Base-by-base conservation (phyloP, 2,329 filamentous ascomycete species). In the Colletotrichum tropicale region DNA sequence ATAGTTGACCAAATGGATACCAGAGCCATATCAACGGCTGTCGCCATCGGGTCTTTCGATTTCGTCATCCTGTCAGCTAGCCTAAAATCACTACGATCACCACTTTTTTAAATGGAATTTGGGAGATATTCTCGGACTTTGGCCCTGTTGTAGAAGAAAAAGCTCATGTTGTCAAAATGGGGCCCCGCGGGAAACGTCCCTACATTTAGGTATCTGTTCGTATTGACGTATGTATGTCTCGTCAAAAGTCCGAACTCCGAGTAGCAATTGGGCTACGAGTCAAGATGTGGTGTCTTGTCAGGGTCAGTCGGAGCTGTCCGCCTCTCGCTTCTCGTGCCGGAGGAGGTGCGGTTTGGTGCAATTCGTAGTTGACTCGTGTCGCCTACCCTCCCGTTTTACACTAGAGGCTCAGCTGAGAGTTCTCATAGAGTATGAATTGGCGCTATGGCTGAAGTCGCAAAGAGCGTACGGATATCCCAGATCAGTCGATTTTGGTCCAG, bases 31-130 rank as follows among this genome's bases (percentile, higher is more conserved):
- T n/a, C 9, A 36, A 69, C 38, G 32, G 36, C 34, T 58, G 26
- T 75, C 73, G 73, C 70, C 72, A 75, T 73, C 58, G 43, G 38
- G 16, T 43, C 56, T 68, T 38, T 28, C 26, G 70, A 73, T 75
- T 73, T 52, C 70, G 73, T 62, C 73, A 75, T 75, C 32, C 28
- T 18, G 2, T 28, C 28, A 38, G 55, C 62, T 52, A 58, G 21
- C 43, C 73, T 62, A 58, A 64, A 32, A 13, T 8, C 56, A 67
- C 43, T 24, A 38, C 62, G 38, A 58, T 52, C 73, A 65, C 70
- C 43, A 48, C 28, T 60, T 34, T 32, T 28, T 48, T 66, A 10
- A 18, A 15, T 34, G 12, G 24, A 34, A 12, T 26, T 18, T 21
- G 26, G 34, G 15, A 36, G 16, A 28, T 58, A 24, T 5, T 64